These are phyloP conservation scores for Sporothrix protearum DNA, from an alignment of 2,329 filamentous ascomycete species.

Conservation along the genomic window DNA sequence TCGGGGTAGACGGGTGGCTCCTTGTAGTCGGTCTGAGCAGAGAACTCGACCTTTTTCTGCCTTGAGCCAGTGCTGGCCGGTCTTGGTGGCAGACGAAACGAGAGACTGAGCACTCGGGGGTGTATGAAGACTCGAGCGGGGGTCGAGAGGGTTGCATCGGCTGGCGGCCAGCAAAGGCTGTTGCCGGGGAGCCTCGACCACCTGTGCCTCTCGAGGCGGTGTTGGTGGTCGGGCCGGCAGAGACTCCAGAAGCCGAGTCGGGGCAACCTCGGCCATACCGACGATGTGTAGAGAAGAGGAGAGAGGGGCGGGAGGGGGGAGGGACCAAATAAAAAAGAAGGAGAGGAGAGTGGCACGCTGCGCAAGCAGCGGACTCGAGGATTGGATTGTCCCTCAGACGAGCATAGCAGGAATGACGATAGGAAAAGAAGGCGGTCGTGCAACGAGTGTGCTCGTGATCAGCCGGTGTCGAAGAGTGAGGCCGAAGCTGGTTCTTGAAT, in stretches of 20 bases:
- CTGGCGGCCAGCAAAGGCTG: conserved; percentile 32
- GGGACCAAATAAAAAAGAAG: not conserved
- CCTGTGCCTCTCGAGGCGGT: conserved; percentile 56
- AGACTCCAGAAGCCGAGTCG: conserved; percentile 47
- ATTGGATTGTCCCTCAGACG: conserved; percentile 8
- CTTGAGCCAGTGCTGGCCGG: conserved; percentile 39
- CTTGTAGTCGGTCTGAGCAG: conserved; percentile 53
- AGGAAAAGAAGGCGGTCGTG: not conserved
- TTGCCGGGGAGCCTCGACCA: conserved; percentile 38
- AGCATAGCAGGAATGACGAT: conserved; percentile 18
- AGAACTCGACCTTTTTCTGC: conserved; percentile 58
- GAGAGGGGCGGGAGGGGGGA: not conserved
- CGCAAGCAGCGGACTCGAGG: conserved; percentile 17
- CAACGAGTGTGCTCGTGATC: not conserved
- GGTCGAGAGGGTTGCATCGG: conserved; percentile 40
- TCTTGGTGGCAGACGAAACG: conserved; percentile 33
- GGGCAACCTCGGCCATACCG: conserved; percentile 39
- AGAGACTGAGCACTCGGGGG: conserved; percentile 51
- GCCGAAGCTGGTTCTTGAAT: not conserved
- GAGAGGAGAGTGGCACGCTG: not conserved
- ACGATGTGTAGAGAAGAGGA: not conserved
- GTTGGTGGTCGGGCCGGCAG: conserved; percentile 62
- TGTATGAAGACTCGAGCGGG: conserved; percentile 45
- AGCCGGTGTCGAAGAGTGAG: not conserved
- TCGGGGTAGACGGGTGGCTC: conserved; percentile 48